These are phyloP conservation scores for Vicia faba DNA, from an alignment of 306 rosid genomes.

Conservation along the genomic window DNA sequence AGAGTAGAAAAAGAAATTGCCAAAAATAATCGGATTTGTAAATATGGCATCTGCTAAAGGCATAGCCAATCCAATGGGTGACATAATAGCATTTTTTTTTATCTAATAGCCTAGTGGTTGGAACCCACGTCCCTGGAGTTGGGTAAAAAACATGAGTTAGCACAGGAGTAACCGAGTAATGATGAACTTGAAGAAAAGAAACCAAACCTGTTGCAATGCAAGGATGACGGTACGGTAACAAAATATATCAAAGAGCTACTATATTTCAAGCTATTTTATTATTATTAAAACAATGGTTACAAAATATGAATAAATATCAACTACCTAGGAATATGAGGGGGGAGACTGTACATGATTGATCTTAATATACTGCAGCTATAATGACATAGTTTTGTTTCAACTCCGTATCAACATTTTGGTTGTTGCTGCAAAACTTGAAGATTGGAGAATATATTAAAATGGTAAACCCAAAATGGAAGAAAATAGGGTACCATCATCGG, in stretches of 20 bases:
- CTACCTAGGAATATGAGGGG: slow-evolving; percentile 31
- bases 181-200: slow-evolving; percentile 4
- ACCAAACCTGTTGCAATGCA: slow-evolving; percentile 9
- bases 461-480: slow-evolving; percentile 26
- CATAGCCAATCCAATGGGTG: too few species aligned
- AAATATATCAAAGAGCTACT: slow-evolving; percentile 13
- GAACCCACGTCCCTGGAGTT: too few species aligned
- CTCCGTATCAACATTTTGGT: slow-evolving; percentile 30
- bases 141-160: too few species aligned
- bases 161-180: neutral
- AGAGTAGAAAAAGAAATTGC: too few species aligned
- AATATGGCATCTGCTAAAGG: too few species aligned
- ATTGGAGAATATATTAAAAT: slow-evolving; percentile 27
- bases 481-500: slow-evolving; percentile 22
- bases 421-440: slow-evolving; percentile 22
- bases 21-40: too few species aligned
- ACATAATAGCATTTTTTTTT: too few species aligned
- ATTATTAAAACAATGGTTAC: slow-evolving; percentile 38
- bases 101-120: too few species aligned
- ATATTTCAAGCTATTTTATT: slow-evolving; percentile 23
- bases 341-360: slow-evolving; percentile 43
- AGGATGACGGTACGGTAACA: neutral
- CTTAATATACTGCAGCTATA: slow-evolving; percentile 27
- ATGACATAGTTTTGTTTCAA: slow-evolving; percentile 16
- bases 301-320: slow-evolving; percentile 46